Conservation (phyloP, 2,329 filamentous ascomycete genomes). For the Magnaporthales sp. region DNA sequence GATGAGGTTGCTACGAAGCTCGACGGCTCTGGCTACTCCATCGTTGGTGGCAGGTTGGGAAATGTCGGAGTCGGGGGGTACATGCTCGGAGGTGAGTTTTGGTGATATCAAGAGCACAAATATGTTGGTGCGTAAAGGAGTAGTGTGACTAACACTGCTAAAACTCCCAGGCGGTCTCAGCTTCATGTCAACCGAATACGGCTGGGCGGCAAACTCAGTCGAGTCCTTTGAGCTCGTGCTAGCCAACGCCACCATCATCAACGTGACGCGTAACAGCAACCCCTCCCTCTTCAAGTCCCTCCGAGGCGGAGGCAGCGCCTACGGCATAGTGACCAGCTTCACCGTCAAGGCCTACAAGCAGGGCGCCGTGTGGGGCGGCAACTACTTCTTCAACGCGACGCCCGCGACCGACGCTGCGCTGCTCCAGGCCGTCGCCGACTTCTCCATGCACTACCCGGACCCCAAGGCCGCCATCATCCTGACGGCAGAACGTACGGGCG, state of each 20-base stretch:
- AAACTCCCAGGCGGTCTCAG: conserved; percentile 22
- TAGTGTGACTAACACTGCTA: not conserved
- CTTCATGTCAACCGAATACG: conserved; percentile 18
- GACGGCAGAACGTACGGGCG: conserved; percentile 37
- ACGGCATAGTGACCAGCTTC: conserved; percentile 16
- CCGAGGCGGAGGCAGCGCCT: conserved; percentile 28
- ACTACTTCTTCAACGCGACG: conserved; percentile 25
- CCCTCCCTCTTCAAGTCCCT: conserved; percentile 30
- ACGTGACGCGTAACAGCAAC: conserved; percentile 22
- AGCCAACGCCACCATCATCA: conserved; percentile 25
- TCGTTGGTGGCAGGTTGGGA: conserved; percentile 25
- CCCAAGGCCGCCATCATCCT: conserved; percentile 52
- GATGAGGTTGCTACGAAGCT: conserved; percentile 26
- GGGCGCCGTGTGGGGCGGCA: conserved; percentile 30
- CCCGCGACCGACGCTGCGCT: conserved; percentile 17
- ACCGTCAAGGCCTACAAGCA: conserved; percentile 13
- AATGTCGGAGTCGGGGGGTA: conserved; percentile 27
- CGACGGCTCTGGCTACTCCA: conserved; percentile 19
- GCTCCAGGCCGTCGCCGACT: conserved; percentile 34
- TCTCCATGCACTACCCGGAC: conserved; percentile 48
- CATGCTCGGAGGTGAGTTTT: conserved; percentile 17
- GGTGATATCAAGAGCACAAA: not conserved
- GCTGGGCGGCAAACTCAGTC: conserved; percentile 28
- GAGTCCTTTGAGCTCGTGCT: conserved; percentile 30
- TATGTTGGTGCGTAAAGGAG: too few species aligned